Base-by-base conservation (phyloP, 352 stramenopile species). In the Phytophthora sp. region DNA sequence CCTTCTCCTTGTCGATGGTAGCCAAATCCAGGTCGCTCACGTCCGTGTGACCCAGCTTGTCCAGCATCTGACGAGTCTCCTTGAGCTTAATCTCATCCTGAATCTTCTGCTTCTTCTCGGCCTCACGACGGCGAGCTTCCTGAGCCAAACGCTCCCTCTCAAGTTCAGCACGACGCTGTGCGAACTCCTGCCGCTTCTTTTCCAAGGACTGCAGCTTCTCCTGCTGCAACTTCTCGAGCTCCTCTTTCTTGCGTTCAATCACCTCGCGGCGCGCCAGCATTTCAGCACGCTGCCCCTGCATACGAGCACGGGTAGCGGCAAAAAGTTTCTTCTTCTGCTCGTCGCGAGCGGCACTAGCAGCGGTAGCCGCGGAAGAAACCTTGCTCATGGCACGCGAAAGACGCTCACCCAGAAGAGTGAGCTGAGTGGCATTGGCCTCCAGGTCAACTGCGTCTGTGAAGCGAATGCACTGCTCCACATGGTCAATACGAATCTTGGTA, bases 201-300 rank as follows among this genome's bases (percentile, higher is more conserved):
- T 91, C 87, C 32, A 98, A 75, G 39, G 84, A 85, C 55, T 94
- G 89, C 26, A 92, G 58, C 54, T 96, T 94, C 56, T 98, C 95
- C 68, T 98, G 91, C 64, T 96, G 88, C 49, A 97, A 66, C 20
- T 96, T 89, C 69, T 99, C 96, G 0, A 97, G 81, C 66, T 98
- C 95, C 72, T 99, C 97, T 76, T 99, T 99, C 34, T 97, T 93
- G 61, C 95, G 92, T 72, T 99, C 96, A 63, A 99, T 99, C 35
- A 98, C 76, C 44, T 95, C 85, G 41, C 97, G 97, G 42, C 96
- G 91, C 39, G 88, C 87, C 4, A 99, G 71, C 54, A 96, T 92
- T 24, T 80, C 74, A n/a, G 77, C 72, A 56, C 97, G 94, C 54
- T 98, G 90, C 21, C 72, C 44, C 28, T 84, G 64, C 18, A 97